phyloP scores from a whole-genome alignment of 139 green algal species.

The Pleodorina starrii region DNA sequence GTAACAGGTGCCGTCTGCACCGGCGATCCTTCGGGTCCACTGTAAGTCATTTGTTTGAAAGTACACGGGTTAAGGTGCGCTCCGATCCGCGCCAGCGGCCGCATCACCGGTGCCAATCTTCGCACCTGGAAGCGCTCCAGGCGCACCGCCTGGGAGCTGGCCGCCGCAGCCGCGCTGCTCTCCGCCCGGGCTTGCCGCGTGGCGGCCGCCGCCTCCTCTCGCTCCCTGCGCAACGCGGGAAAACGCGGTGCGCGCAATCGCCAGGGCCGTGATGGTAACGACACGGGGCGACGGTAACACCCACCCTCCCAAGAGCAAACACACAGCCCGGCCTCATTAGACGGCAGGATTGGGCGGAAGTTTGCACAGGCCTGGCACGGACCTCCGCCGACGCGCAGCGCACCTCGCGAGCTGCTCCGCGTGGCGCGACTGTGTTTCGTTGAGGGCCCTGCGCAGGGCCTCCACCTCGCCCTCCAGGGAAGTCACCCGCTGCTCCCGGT shows the following conservation, averaged over 20 bases:
- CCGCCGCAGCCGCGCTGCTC: neutral
- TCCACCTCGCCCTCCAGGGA: slow-evolving; percentile 60
- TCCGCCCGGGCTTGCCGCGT: slow-evolving; percentile 46
- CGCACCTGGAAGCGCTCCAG: slow-evolving; percentile 38
- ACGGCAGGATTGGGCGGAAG: too few species aligned
- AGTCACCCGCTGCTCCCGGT: slow-evolving; percentile 33
- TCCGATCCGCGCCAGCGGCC: too few species aligned
- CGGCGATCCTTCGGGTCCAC: too few species aligned
- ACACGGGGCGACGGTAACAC: too few species aligned
- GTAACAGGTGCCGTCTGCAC: too few species aligned
- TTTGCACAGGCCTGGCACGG: too few species aligned
- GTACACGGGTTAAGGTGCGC: too few species aligned
- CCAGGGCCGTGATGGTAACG: neutral
- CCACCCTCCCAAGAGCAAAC: too few species aligned
- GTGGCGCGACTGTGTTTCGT: slow-evolving; percentile 57
- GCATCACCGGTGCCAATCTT: too few species aligned
- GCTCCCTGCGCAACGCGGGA: slow-evolving; percentile 56
- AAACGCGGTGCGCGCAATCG: neutral
- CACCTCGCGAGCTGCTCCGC: slow-evolving; percentile 68
- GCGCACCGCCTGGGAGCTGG: neutral
- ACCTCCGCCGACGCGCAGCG: slow-evolving; percentile 6
- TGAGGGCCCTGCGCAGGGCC: slow-evolving; percentile 55
- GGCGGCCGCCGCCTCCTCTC: slow-evolving; percentile 56
- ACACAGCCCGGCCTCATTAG: too few species aligned
- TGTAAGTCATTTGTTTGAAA: too few species aligned